phyloP scores from a whole-genome alignment of 2,329 filamentous ascomycete species.

The Ceratocystis papillata region DNA sequence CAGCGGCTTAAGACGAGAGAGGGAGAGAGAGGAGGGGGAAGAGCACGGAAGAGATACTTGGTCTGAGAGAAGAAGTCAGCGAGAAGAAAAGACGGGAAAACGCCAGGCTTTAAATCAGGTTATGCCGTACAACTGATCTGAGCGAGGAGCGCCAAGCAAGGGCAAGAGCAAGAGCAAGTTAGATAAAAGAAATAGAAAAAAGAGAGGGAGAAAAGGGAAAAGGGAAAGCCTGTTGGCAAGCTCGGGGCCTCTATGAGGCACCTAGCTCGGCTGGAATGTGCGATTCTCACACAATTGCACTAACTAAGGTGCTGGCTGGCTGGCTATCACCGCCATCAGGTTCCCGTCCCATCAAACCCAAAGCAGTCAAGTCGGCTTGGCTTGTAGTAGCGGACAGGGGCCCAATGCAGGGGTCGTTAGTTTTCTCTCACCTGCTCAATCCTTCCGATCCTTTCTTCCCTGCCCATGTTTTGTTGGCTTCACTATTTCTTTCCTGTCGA shows the following conservation, averaged over 20 bases:
- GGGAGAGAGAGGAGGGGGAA: neutral
- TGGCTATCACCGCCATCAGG: neutral
- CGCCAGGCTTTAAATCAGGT: conserved; percentile 12
- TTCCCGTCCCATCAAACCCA: conserved; percentile 1
- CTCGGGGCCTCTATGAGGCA: neutral
- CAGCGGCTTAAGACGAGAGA: conserved; percentile 18
- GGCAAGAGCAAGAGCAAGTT: neutral
- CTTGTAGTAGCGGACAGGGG: neutral
- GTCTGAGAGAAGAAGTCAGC: neutral
- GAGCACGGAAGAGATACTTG: neutral
- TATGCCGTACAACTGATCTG: neutral
- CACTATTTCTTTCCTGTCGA: neutral
- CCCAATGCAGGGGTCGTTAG: neutral
- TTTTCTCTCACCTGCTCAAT: neutral
- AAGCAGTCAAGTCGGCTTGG: conserved; percentile 3
- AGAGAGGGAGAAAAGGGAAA: neutral
- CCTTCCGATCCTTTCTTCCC: neutral
- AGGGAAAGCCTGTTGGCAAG: neutral
- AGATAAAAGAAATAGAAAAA: neutral
- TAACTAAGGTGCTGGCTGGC: neutral
- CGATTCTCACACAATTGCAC: neutral
- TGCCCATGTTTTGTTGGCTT: neutral
- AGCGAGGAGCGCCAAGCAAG: neutral
- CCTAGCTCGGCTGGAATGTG: conserved; percentile 10
- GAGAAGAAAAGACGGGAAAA: conserved; percentile 1